Conservation (phyloP, 164 flowering plant species). For the Nymphaea thermarum region DNA sequence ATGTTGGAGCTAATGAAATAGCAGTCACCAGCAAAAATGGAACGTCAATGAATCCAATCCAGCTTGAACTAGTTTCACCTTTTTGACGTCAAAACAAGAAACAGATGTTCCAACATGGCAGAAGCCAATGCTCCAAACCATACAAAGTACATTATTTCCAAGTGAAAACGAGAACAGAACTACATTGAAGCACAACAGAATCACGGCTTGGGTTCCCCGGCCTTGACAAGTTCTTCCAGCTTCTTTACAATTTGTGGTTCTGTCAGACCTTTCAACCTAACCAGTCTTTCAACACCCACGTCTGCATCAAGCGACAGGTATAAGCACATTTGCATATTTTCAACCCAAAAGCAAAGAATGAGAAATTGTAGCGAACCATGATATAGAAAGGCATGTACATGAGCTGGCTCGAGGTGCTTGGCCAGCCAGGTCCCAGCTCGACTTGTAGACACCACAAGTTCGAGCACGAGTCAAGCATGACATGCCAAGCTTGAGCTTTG, state of each 20-base stretch:
- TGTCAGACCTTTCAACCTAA: slow-evolving; percentile 33
- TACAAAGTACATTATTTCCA: too few relatives aligned
- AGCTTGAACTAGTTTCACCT: too few relatives aligned
- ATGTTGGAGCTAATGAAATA: too few relatives aligned
- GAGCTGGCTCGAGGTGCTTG: too few relatives aligned
- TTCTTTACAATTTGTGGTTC: slow-evolving; percentile 34
- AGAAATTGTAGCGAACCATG: not conserved
- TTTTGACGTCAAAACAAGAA: too few relatives aligned
- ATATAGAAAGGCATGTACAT: too few relatives aligned
- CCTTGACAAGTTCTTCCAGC: slow-evolving; percentile 33
- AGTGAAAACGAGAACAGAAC: too few relatives aligned
- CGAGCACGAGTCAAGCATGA: not conserved
- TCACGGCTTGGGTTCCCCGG: slow-evolving; percentile 28
- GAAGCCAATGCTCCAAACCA: too few relatives aligned
- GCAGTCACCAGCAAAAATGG: too few relatives aligned
- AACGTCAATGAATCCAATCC: too few relatives aligned
- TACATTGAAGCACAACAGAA: not conserved
- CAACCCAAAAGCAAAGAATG: not conserved
- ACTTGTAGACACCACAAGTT: not conserved
- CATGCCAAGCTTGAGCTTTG: not conserved
- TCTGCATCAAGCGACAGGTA: slow-evolving; percentile 13
- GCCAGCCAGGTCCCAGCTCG: too few relatives aligned
- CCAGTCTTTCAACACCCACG: slow-evolving; percentile 37
- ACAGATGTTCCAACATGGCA: too few relatives aligned
- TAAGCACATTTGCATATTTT: not conserved